Base-by-base conservation (phyloP, 2,329 filamentous ascomycete species). In the Lizonia empirigonia region DNA sequence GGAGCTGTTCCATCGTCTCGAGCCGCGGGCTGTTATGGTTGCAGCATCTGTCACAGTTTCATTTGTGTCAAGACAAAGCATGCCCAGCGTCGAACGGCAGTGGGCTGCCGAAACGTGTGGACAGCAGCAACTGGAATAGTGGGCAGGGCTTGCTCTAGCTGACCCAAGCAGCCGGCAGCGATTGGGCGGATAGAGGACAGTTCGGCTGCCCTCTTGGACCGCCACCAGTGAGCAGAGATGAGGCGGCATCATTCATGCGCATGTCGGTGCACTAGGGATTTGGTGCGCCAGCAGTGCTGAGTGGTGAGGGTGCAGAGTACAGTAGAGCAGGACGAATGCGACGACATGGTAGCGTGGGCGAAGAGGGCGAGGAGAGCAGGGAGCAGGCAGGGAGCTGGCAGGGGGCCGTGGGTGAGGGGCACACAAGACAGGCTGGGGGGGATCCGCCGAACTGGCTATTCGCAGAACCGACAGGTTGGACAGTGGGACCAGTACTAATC, bases 391-490 rank as follows among this genome's bases (percentile, higher is more conserved):
- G 33, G 39, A 23, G 39, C 22, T 16, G 39, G 34, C 22, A 33
- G 24, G 12, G 26, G 27, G 32, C 49, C 29, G 22, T 45, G 42
- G 49, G 38, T 40, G 42, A 45, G 36, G 35, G 41, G 41, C 41
- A 18, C 19, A 32, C 30, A 24, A 30, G 6, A 32, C 23, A 18
- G 46, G 33, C 39, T 50, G 47, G 39, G 36, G n/a, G 50, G 48
- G 45, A 54, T 56, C 60, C 62, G 60, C 58, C 53, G 45, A 53
- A 46, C 45, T 48, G 53, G 60, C 48, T 55, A 42, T 45, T 58
- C 46, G 39, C 30, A 47, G 46, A 30, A 45, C 63, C 59, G 62
- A 57, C 38, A 44, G 36, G 27, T 15, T 55, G 63, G 64, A 49
- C 56, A 46, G 50, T 52, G 64, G 64, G 55, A 64, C 44, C 39